These are phyloP conservation scores for Astragalus glycyphyllos DNA, from an alignment of 306 rosid genomes.

Conservation along the genomic window DNA sequence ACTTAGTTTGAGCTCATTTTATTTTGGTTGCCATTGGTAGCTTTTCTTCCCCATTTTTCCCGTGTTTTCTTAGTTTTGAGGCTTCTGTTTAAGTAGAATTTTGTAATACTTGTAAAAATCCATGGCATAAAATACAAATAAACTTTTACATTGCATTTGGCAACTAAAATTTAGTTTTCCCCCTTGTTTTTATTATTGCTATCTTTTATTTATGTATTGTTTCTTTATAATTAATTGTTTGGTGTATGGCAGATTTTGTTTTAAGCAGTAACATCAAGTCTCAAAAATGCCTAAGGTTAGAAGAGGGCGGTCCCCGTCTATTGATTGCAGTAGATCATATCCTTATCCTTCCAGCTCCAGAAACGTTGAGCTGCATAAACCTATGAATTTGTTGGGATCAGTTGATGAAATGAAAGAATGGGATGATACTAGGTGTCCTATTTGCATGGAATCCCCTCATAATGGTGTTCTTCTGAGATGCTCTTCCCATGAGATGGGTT, in stretches of 20 bases:
- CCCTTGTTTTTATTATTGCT: neutral
- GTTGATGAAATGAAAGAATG: slow-evolving; percentile 60
- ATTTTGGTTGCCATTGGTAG: neutral
- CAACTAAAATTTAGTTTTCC: neutral
- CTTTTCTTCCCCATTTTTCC: neutral
- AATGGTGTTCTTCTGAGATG: slow-evolving; percentile 78
- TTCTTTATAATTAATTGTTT: neutral
- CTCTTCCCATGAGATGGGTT: slow-evolving; percentile 74
- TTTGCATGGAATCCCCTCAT: slow-evolving; percentile 87
- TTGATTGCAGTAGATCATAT: slow-evolving; percentile 50
- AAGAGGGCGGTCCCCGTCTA: slow-evolving; percentile 58
- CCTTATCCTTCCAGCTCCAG: slow-evolving; percentile 58
- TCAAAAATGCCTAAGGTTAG: slow-evolving; percentile 72
- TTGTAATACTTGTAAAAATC: neutral
- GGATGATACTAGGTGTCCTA: slow-evolving; percentile 80
- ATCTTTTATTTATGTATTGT: neutral
- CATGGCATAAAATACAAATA: neutral
- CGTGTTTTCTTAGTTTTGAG: neutral
- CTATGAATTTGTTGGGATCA: slow-evolving; percentile 49
- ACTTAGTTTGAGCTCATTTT: neutral
- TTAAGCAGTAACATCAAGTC: slow-evolving; percentile 41
- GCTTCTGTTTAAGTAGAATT: slow-evolving; percentile 7
- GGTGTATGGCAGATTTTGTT: slow-evolving; percentile 38
- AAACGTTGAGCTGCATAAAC: slow-evolving; percentile 44
- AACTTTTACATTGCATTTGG: neutral